Base-by-base conservation (phyloP, 1,284 basidiomycete species). In the Phlebopus sp. region DNA sequence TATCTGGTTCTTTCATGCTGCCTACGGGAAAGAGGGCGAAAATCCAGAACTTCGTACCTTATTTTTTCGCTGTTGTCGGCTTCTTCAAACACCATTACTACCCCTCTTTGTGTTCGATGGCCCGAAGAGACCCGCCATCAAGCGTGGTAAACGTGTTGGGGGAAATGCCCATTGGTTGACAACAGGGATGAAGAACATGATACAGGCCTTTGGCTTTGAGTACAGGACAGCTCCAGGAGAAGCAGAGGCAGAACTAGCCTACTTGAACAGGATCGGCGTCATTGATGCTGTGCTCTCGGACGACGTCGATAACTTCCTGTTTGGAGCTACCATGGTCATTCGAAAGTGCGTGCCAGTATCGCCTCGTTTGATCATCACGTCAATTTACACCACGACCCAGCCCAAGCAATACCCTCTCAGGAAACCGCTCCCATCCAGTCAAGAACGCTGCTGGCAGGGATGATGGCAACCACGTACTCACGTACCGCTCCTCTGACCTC, bases 91-190 rank as follows among this genome's bases (percentile, higher is more conserved):
- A 11, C 92, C 93, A 0, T 81, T 96, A 52, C 76, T 93, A 17
- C 91, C 92, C 0, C 73, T 98, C 2, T 97, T 98, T 66, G 91
- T 98, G 1, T 97, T 97, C 60, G 95, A 99, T 67, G 96, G 96
- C 0, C 87, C 90, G 0, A 77, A 84, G 44, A 78, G 93, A 42
- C 96, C 96, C 0, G 73, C 76, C 3, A 69, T 86, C 57, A 99
- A 99, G 71, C 76, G 94, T 23, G 86, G 86, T 8, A 89, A 88
- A 68, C 73, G 76, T 41, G 81, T 89, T 40, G 78, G 74, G 37
- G 77, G 74, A 50, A 78, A 81, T 14, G 67, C 71, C n/a, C 81
- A 88, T 59, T 80, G 79, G 67, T 74, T 89, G 46, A 76, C 78
- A 8, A 69, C 71, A 46, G 77, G 79, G 15, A 90, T 93, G 80